Evolutionary conservation across 2,329 filamentous ascomycete genomes (phyloP).

Genomic region (Plenodomus tracheiphilus): DNA sequence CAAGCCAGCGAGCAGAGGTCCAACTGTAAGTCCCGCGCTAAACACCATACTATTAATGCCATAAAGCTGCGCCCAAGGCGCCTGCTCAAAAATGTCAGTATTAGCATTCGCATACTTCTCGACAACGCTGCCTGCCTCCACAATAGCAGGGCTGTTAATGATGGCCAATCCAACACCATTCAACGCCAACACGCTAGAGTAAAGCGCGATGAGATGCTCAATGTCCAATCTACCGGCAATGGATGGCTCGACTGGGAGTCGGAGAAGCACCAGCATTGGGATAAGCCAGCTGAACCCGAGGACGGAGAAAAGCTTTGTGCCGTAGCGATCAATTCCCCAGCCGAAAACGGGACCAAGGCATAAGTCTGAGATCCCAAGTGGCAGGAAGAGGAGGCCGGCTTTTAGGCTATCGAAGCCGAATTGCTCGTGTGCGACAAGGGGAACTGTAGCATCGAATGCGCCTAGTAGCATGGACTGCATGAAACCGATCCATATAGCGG

Average conservation of each 20-base stretch:
- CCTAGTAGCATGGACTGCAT: slow-evolving; percentile 44
- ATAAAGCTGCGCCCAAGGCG: slow-evolving; percentile 68
- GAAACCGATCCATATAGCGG: slow-evolving; percentile 38
- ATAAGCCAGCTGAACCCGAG: slow-evolving; percentile 49
- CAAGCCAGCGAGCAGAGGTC: slow-evolving; percentile 59
- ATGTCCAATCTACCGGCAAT: slow-evolving; percentile 20
- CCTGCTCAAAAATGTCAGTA: slow-evolving; percentile 57
- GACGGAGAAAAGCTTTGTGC: slow-evolving; percentile 49
- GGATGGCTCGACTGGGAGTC: slow-evolving; percentile 38
- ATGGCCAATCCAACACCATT: slow-evolving; percentile 58
- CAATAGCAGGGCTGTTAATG: slow-evolving; percentile 59
- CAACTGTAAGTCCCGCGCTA: slow-evolving; percentile 61
- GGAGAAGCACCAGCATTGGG: slow-evolving; percentile 49
- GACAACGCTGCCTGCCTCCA: slow-evolving; percentile 60
- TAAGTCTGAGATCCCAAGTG: slow-evolving; percentile 50
- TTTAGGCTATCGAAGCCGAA: slow-evolving; percentile 51
- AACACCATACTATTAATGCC: slow-evolving; percentile 67
- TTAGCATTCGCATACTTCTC: slow-evolving; percentile 61
- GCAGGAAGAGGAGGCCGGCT: slow-evolving; percentile 52
- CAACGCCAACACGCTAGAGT: slow-evolving; percentile 50
- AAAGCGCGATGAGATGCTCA: slow-evolving; percentile 49
- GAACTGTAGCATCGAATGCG: slow-evolving; percentile 55
- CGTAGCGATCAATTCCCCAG: slow-evolving; percentile 52
- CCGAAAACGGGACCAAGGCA: slow-evolving; percentile 53
- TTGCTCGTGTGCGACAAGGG: slow-evolving; percentile 47